Percentiles rank a stretch among this genome's conserved stretches.
These are phyloP conservation scores for Vachellia collinsii DNA, from an alignment of 306 rosid species.

Conservation along the genomic window DNA sequence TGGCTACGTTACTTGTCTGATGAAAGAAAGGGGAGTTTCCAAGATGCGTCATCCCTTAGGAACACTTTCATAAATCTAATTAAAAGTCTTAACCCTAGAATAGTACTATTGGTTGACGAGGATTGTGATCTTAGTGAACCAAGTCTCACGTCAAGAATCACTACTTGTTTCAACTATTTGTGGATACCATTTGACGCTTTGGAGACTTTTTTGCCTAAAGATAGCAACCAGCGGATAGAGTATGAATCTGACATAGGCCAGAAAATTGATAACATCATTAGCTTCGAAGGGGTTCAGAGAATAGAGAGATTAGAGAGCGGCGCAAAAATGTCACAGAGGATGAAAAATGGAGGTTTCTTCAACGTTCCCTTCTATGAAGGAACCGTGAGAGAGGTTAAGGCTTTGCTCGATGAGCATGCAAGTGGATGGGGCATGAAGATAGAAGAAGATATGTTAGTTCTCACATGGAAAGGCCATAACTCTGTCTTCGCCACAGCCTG, in stretches of 20 bases:
- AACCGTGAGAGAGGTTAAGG: conserved; percentile 67
- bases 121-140: conserved; percentile 68
- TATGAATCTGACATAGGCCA: conserved; percentile 89
- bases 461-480: conserved; percentile 96
- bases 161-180: conserved; percentile 76
- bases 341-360: conserved; percentile 61
- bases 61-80: conserved; percentile 59
- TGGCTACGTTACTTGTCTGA: conserved; percentile 75
- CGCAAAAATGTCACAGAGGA: conserved; percentile 50
- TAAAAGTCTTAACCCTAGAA: conserved; percentile 68
- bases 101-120: conserved; percentile 78
- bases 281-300: conserved; percentile 75
- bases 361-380: conserved; percentile 69
- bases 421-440: conserved; percentile 98
- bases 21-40: conserved; percentile 41
- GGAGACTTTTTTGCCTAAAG: conserved; percentile 84
- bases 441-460: conserved; percentile 81
- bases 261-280: conserved; percentile 74
- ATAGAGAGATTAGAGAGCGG: conserved; percentile 59
- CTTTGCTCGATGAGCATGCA: conserved; percentile 90
- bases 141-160: conserved; percentile 71
- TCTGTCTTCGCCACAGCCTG: conserved; percentile 89
- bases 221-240: conserved; percentile 77
- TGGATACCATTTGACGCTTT: conserved; percentile 97
- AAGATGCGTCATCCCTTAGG: conserved; percentile 52